Conservation (phyloP, 306 rosid genomes). For the barrel medic (Medicago truncatula) region MtrunA17r5.0-ANR NC_053049.1:16572001-16572500, state of each 20-base stretch:
- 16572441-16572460: slow-evolving; percentile 33
- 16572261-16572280: too few species aligned
- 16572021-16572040: slow-evolving; percentile 67
- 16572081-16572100: slow-evolving; percentile 61
- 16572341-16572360: neutral
- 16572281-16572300: too few species aligned
- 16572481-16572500: neutral
- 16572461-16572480: slow-evolving; percentile 27
- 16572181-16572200: slow-evolving; percentile 53
- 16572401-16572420: slow-evolving; percentile 35
- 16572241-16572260: neutral
- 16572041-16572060: slow-evolving; percentile 70
- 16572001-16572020: slow-evolving; percentile 61
- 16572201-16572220: neutral
- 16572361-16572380: slow-evolving; percentile 23
- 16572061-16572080: slow-evolving; percentile 46
- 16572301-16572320: too few species aligned
- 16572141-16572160: slow-evolving; percentile 48
- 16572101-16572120: slow-evolving; percentile 44
- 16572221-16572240: neutral
- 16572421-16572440: slow-evolving; percentile 19
- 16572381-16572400: slow-evolving; percentile 25
- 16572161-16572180: slow-evolving; percentile 54
- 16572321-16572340: too few species aligned
- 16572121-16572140: slow-evolving; percentile 43